Evolutionary conservation across 2,329 filamentous ascomycete species (phyloP).

Genomic region (Grosmannia penicillata): DNA sequence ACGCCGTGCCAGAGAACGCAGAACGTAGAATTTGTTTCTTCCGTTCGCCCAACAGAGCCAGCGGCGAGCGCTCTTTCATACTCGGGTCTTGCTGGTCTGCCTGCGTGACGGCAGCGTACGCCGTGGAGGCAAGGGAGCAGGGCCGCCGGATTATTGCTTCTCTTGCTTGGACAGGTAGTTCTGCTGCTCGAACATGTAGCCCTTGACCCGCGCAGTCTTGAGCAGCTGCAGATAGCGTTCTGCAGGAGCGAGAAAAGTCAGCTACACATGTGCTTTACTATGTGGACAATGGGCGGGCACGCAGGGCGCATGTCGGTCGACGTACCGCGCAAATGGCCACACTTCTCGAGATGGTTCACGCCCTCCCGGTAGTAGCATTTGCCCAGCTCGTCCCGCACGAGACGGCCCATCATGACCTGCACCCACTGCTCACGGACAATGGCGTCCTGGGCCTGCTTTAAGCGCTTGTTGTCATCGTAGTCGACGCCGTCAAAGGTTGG

Average conservation of each 20-base stretch:
- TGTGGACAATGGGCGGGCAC: too few species aligned
- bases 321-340: slow-evolving; percentile 67
- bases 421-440: slow-evolving; percentile 82
- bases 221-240: slow-evolving; percentile 69
- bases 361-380: slow-evolving; percentile 78
- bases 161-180: slow-evolving; percentile 51
- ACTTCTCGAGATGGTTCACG: slow-evolving; percentile 81
- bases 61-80: too few species aligned
- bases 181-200: slow-evolving; percentile 66
- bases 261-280: slow-evolving; percentile 1
- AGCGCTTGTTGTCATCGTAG: slow-evolving; percentile 65
- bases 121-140: neutral
- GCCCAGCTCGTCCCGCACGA: slow-evolving; percentile 69
- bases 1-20: too few species aligned
- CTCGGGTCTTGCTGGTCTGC: too few species aligned
- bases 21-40: too few species aligned
- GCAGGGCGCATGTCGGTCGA: too few species aligned
- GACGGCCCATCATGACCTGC: slow-evolving; percentile 72
- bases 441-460: slow-evolving; percentile 73
- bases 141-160: slow-evolving; percentile 3
- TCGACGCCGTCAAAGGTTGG: slow-evolving; percentile 78
- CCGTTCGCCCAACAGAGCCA: too few species aligned
- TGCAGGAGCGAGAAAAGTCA: slow-evolving; percentile 21
- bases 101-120: neutral
- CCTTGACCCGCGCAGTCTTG: slow-evolving; percentile 62